Evolutionary conservation across 148 eudicot species (phyloP).

Genomic region (Dysphania ambrosioides): DNA sequence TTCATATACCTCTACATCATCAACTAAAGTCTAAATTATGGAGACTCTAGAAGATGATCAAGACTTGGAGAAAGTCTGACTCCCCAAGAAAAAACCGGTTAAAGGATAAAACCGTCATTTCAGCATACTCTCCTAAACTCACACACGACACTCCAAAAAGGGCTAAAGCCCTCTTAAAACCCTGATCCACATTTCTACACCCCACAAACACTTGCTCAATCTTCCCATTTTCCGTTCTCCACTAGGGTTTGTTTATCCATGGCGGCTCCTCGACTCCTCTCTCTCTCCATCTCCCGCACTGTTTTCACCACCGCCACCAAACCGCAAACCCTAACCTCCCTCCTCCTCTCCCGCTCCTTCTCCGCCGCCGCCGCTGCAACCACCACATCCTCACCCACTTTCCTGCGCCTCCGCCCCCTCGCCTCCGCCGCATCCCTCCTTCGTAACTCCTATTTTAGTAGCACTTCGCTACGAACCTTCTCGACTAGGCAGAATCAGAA

Average conservation of each 20-base stretch:
- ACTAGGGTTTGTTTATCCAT: constrained; percentile 37
- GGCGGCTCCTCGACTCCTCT: constrained; percentile 42
- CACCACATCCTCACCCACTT: too few relatives aligned
- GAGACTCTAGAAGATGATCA: too few relatives aligned
- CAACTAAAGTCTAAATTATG: too few relatives aligned
- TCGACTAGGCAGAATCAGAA: constrained; percentile 36
- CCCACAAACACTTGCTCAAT: neutral
- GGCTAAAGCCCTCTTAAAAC: constrained; percentile 13
- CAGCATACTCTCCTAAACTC: too few relatives aligned
- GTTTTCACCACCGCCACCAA: constrained; percentile 31
- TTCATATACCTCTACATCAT: too few relatives aligned
- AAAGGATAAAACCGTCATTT: too few relatives aligned
- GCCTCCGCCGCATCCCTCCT: constrained; percentile 12
- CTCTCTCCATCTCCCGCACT: constrained; percentile 38
- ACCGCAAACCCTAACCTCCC: constrained; percentile 15
- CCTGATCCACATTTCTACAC: neutral
- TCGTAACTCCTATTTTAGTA: constrained; percentile 26
- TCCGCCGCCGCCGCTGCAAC: constrained; percentile 27
- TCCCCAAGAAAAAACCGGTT: too few relatives aligned
- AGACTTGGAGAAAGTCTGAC: too few relatives aligned
- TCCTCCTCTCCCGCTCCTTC: constrained; percentile 40
- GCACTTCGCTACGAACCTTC: constrained; percentile 21
- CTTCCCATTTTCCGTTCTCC: neutral
- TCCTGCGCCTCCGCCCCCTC: constrained; percentile 29
- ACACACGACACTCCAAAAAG: too few relatives aligned